phyloP scores from a whole-genome alignment of 73 alveolate genomes.

The Paramecium octaurelia region DNA sequence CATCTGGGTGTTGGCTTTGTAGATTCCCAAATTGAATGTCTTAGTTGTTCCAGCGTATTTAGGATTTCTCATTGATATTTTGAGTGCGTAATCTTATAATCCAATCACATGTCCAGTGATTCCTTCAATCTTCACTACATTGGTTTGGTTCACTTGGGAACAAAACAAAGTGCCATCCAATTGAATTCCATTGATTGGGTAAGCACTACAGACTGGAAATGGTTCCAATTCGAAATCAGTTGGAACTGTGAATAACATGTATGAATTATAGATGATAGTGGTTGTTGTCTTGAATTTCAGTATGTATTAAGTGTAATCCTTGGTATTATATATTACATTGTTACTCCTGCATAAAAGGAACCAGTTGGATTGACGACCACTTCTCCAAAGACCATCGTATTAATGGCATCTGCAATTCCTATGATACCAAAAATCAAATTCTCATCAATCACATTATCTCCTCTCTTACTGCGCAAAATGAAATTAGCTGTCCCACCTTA shows the following conservation, averaged over 20 bases:
- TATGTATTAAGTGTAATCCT: conserved; percentile 47
- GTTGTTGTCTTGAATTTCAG: conserved; percentile 35
- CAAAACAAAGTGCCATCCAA: conserved; percentile 43
- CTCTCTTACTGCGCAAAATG: conserved; percentile 46
- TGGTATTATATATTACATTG: neutral
- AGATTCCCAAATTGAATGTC: conserved; percentile 29
- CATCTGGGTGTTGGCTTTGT: conserved; percentile 47
- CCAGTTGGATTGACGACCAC: conserved; percentile 48
- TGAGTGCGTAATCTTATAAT: conserved; percentile 19
- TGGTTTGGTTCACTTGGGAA: neutral
- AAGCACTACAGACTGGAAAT: conserved; percentile 26
- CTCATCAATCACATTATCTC: conserved; percentile 58
- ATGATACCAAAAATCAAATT: conserved; percentile 57
- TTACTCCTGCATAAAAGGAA: conserved; percentile 52
- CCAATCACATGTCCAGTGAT: conserved; percentile 16
- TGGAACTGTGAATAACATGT: conserved; percentile 20
- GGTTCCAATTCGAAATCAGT: neutral
- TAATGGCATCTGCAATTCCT: conserved; percentile 53
- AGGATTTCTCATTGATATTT: conserved; percentile 61
- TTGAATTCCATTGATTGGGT: conserved; percentile 28
- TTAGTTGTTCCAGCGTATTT: conserved; percentile 19
- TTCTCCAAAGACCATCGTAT: conserved; percentile 41
- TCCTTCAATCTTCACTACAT: conserved; percentile 43
- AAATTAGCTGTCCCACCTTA: conserved; percentile 63
- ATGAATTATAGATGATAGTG: conserved; percentile 23